Evolutionary conservation across 2,329 filamentous ascomycete genomes (phyloP), one percentile per base, ranked within the genome.

Genomic region (Aspergillus spinulosporus): DNA sequence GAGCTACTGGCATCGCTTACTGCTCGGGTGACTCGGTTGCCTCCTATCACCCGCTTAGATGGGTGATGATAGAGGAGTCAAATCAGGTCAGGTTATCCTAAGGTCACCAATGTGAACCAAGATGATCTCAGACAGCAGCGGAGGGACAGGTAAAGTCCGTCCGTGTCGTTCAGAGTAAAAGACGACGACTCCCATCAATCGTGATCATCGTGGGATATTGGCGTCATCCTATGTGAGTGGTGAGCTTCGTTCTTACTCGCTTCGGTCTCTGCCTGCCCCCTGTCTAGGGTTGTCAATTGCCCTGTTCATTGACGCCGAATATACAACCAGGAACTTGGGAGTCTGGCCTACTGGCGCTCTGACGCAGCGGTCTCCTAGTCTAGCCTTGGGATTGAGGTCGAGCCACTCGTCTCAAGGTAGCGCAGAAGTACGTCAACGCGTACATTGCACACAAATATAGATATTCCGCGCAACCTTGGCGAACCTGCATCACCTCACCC

Each of bases 1-100:
- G 5, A 21, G 45, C 42, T 39, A 39, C 36, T 39, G 36, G 4
- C 11, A 34, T 34, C 12, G 37, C 12, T 21, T 26, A 28, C 21
- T 46, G 50, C 53, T 50, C 57, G 49, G 53, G 32, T 56, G 57
- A 59, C 53, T 4, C 46, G 43, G 49, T 56, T 37, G 39, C 52
- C 45, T 53, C 29, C 29, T 47, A 34, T 15, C 45, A 47, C 11
- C 45, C 45, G 31, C 28, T 34, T 36, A 9, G 15, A 32, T n/a
- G 14, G 40, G 14, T 26, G 15, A 21, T 39, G 36, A 5, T 39
- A 39, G 36, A 39, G 12, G 36, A 39, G 36, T 39, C 36, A 39
- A n/a, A 39, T 39, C 9, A n/a, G 12, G n/a, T 39, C 36, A 43
- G 15, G 40, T 43, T 15, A 43, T 43, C 15, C 15, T 43, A 15